Conservation (phyloP, 805 yeast genomes). For the Ogataea saltuana region DNA sequence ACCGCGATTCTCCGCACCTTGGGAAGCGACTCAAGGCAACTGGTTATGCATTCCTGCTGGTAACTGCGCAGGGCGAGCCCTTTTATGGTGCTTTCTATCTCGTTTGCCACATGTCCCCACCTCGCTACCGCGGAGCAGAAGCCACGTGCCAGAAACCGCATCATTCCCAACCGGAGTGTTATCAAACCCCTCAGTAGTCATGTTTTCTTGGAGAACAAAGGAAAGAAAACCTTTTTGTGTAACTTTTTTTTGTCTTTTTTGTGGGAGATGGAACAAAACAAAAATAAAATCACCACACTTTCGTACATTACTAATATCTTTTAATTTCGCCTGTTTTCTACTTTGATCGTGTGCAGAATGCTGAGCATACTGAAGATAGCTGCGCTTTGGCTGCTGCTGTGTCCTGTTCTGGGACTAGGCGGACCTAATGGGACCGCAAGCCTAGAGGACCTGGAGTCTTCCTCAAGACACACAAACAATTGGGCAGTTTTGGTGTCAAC, state of each 20-base stretch:
- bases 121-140: neutral
- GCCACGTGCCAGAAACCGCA: neutral
- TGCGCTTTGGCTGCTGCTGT: neutral
- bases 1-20: conserved; percentile 63
- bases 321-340: no score
- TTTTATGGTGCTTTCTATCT: neutral
- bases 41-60: conserved; percentile 68
- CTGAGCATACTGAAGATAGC: neutral
- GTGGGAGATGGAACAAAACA: no score
- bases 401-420: neutral
- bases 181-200: neutral
- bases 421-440: neutral
- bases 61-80: conserved; percentile 39
- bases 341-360: no score
- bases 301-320: no score
- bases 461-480: conserved; percentile 59
- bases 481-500: conserved; percentile 94
- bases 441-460: neutral
- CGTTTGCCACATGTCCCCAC: neutral
- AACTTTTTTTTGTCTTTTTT: no score
- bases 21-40: conserved; percentile 50
- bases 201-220: neutral
- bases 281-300: no score
- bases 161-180: no score
- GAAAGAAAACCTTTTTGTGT: neutral